These are phyloP conservation scores for Penicillium sclerotiorum DNA, from an alignment of 2,329 filamentous ascomycete species.

Conservation along the genomic window DNA sequence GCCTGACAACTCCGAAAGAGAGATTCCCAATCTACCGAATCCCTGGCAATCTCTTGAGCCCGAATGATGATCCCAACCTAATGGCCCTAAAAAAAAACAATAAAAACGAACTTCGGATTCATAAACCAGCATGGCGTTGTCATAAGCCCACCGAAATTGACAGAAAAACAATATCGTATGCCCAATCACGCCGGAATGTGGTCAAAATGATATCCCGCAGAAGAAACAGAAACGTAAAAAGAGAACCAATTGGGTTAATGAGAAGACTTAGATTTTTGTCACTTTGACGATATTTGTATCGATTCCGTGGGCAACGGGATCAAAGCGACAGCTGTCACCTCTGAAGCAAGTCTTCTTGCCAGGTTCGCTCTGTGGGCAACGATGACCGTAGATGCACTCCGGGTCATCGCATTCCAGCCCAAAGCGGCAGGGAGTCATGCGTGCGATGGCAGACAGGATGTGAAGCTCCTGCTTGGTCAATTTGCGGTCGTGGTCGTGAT, in stretches of 20 bases:
- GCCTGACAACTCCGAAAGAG: constrained; percentile 2
- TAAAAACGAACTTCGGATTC: background rate
- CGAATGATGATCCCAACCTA: constrained; percentile 1
- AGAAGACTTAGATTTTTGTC: constrained; percentile 41
- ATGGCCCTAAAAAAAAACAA: background rate
- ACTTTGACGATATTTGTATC: constrained; percentile 60
- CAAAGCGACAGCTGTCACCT: constrained; percentile 61
- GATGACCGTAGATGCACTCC: constrained; percentile 66
- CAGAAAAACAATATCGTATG: background rate
- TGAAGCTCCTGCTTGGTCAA: constrained; percentile 56
- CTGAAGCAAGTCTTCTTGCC: constrained; percentile 60
- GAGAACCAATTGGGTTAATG: background rate
- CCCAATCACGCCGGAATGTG: constrained; percentile 9
- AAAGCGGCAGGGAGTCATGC: constrained; percentile 64
- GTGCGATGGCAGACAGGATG: constrained; percentile 60
- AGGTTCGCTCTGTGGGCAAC: constrained; percentile 58
- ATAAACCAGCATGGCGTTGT: background rate
- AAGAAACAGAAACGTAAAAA: background rate
- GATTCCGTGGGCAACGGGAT: constrained; percentile 59
- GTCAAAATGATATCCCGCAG: constrained; percentile 6
- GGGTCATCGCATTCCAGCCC: constrained; percentile 60
- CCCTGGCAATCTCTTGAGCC: background rate
- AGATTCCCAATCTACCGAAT: constrained; percentile 1
- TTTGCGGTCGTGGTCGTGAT: constrained; percentile 57
- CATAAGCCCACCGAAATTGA: background rate